Percentiles rank a stretch among this genome's conserved stretches.
These are phyloP conservation scores for Brachypodium distachyon DNA, from an alignment of 202 grass and related monocot species.

Conservation along the genomic window DNA sequence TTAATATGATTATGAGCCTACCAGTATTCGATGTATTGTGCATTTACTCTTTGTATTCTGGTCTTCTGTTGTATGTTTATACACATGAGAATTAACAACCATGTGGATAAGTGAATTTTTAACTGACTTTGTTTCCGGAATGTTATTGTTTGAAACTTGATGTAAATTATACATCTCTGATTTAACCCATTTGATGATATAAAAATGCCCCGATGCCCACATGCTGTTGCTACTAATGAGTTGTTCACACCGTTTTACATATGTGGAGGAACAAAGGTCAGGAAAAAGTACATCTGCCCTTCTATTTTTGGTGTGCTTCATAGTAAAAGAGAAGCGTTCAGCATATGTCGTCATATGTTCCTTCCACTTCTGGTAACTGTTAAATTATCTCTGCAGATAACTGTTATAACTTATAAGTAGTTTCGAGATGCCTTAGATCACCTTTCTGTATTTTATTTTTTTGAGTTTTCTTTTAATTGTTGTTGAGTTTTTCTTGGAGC, in stretches of 20 bases:
- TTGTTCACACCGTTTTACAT: slow-evolving; percentile 40
- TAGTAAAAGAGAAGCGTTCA: not conserved
- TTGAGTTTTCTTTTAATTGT: slow-evolving; percentile 41
- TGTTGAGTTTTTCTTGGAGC: slow-evolving; percentile 7
- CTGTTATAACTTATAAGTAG: slow-evolving; percentile 32
- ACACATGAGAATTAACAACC: not conserved
- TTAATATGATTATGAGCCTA: not conserved
- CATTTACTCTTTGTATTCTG: not conserved
- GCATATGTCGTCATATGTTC: not conserved
- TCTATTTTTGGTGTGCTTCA: not conserved
- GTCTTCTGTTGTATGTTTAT: not conserved
- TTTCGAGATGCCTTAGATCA: slow-evolving; percentile 53
- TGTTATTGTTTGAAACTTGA: not conserved
- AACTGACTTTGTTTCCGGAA: not conserved
- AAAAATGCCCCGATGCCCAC: not conserved
- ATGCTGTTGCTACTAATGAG: not conserved
- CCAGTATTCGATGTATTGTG: not conserved
- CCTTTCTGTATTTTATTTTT: slow-evolving; percentile 56
- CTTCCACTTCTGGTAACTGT: not conserved
- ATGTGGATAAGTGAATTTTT: slow-evolving; percentile 5
- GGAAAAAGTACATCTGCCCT: not conserved
- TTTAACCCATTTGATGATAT: not conserved
- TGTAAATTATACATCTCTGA: not conserved
- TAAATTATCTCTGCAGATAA: slow-evolving; percentile 43
- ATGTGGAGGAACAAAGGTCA: slow-evolving; percentile 75